Percentiles rank a stretch among this genome's conserved stretches.
phyloP scores from a whole-genome alignment of 2,329 filamentous ascomycete genomes.

The Pseudonectria buxi region DNA sequence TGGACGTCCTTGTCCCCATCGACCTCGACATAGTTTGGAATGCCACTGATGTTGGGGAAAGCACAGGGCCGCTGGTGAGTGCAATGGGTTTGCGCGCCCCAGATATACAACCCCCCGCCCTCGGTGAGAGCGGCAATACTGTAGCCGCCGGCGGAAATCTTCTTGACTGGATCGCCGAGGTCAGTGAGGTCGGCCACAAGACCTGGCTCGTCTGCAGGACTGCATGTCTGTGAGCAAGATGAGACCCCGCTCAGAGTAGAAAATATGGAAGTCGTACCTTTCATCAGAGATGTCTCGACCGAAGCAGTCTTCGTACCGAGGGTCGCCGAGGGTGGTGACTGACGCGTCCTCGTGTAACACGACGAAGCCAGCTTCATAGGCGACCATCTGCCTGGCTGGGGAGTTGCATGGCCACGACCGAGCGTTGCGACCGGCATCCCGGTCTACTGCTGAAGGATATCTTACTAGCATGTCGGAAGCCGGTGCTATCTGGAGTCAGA shows the following conservation, averaged over 20 bases:
- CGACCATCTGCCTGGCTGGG: slow-evolving; percentile 34
- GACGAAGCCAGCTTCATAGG: slow-evolving; percentile 44
- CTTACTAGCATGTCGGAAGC: slow-evolving; percentile 9
- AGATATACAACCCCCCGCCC: slow-evolving; percentile 53
- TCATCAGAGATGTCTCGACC: slow-evolving; percentile 40
- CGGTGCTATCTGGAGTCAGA: too few relatives aligned
- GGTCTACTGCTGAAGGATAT: slow-evolving; percentile 17
- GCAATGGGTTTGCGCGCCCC: slow-evolving; percentile 38
- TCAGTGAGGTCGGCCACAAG: slow-evolving; percentile 43
- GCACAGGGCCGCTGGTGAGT: slow-evolving; percentile 25
- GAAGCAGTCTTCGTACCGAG: slow-evolving; percentile 50
- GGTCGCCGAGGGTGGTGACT: slow-evolving; percentile 51
- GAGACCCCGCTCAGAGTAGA: neutral
- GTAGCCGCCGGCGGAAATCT: slow-evolving; percentile 51
- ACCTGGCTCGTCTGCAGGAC: slow-evolving; percentile 40
- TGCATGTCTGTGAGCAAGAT: slow-evolving; percentile 15
- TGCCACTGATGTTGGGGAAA: slow-evolving; percentile 22
- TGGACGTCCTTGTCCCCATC: slow-evolving; percentile 43
- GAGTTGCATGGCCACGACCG: slow-evolving; percentile 17
- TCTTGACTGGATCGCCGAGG: slow-evolving; percentile 45
- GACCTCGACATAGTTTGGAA: slow-evolving; percentile 40
- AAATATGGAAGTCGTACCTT: slow-evolving; percentile 22
- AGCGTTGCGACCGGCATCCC: slow-evolving; percentile 4
- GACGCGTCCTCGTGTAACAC: slow-evolving; percentile 37
- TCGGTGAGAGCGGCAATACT: slow-evolving; percentile 50